phyloP scores from a whole-genome alignment of 805 yeast species.

The Blastobotrys mokoenaii region DNA sequence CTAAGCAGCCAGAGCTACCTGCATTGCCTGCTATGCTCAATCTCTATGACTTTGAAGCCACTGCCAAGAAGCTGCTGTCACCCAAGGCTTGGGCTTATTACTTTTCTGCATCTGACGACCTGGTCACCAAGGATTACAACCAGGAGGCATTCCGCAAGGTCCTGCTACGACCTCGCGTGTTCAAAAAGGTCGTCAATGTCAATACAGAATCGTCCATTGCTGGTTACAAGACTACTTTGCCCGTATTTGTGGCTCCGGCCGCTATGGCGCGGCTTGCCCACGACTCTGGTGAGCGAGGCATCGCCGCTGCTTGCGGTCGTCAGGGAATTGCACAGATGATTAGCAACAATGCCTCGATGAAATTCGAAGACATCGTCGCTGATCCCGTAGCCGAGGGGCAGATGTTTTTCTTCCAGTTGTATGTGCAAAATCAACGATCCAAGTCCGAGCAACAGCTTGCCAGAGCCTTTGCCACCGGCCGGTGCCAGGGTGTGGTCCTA shows the following conservation, averaged over 20 bases:
- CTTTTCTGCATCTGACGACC: slow-evolving; percentile 45
- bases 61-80: slow-evolving; percentile 12
- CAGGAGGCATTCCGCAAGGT: slow-evolving; percentile 35
- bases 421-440: slow-evolving; percentile 23
- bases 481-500: slow-evolving; percentile 39
- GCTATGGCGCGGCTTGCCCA: slow-evolving; percentile 29
- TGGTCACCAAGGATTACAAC: slow-evolving; percentile 38
- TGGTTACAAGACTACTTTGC: slow-evolving; percentile 37
- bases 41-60: slow-evolving; percentile 15
- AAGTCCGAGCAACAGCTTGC: slow-evolving; percentile 19
- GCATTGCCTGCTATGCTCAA: slow-evolving; percentile 14
- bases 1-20: slow-evolving; percentile 6
- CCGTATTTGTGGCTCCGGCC: slow-evolving; percentile 38
- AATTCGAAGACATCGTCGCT: slow-evolving; percentile 22
- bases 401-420: slow-evolving; percentile 24
- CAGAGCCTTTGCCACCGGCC: slow-evolving; percentile 26
- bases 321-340: slow-evolving; percentile 40
- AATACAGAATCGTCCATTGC: slow-evolving; percentile 41
- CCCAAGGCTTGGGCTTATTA: slow-evolving; percentile 26
- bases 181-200: slow-evolving; percentile 32
- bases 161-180: slow-evolving; percentile 38
- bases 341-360: slow-evolving; percentile 26
- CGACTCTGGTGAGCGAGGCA: slow-evolving; percentile 28
- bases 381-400: slow-evolving; percentile 19
- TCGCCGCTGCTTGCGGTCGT: slow-evolving; percentile 29